phyloP scores from a whole-genome alignment of 2,329 filamentous ascomycete species.

The Teratosphaeria gauchensis region DNA sequence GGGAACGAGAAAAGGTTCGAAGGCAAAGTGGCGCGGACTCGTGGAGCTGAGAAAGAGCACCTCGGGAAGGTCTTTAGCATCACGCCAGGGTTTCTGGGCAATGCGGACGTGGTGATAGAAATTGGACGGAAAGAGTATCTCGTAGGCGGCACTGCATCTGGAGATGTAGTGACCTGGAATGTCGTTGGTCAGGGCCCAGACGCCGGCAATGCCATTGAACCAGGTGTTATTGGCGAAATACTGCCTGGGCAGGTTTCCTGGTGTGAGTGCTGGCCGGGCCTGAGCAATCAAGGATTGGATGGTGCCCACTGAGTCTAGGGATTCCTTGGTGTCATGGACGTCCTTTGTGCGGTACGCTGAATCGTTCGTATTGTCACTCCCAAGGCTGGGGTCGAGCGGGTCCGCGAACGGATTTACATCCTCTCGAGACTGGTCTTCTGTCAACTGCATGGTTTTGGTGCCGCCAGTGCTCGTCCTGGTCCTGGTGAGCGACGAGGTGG shows the following conservation, averaged over 20 bases:
- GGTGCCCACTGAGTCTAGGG: neutral
- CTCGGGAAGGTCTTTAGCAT: neutral
- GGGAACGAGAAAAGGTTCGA: neutral
- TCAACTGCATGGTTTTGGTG: neutral
- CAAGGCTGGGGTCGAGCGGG: neutral
- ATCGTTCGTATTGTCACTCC: neutral
- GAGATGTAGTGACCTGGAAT: neutral
- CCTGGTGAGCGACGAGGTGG: neutral
- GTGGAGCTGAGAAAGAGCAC: neutral
- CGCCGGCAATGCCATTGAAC: neutral
- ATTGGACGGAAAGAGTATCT: neutral
- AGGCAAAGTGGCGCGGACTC: neutral
- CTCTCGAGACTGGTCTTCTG: neutral
- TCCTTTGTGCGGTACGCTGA: neutral
- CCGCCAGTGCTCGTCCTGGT: neutral
- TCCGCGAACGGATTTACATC: neutral
- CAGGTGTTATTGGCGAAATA: neutral
- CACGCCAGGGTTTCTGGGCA: neutral
- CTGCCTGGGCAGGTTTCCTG: neutral
- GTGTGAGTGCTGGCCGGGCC: neutral
- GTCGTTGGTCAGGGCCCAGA: neutral
- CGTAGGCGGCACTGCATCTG: neutral
- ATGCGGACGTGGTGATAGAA: neutral
- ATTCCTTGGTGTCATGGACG: neutral
- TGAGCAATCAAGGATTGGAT: neutral